phyloP scores from a whole-genome alignment of 495 filamentous ascomycete genomes.

The Lasiosphaeris hirsuta region DNA sequence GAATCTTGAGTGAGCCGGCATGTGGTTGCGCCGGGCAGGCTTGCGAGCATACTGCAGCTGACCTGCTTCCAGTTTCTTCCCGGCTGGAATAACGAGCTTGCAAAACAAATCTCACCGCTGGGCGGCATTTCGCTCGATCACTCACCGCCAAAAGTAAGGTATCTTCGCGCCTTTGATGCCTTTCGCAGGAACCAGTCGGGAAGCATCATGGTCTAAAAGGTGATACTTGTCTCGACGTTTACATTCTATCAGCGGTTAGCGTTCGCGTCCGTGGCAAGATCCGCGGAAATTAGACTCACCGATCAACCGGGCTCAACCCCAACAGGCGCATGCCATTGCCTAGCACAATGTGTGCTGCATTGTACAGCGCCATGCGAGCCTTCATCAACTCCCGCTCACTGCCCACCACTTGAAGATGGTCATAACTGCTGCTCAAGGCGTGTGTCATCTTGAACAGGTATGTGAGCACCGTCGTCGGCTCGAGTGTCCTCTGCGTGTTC shows the following conservation, averaged over 20 bases:
- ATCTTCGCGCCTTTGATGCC: too few species aligned
- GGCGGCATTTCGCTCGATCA: too few species aligned
- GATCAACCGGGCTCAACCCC: constrained; percentile 72
- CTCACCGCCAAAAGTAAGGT: too few species aligned
- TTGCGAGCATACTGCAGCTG: too few species aligned
- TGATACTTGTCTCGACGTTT: constrained; percentile 9
- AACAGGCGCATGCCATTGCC: constrained; percentile 82
- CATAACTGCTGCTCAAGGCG: constrained; percentile 77
- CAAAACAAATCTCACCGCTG: too few species aligned
- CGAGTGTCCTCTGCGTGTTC: constrained; percentile 61
- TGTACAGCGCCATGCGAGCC: constrained; percentile 79
- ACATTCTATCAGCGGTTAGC: constrained; percentile 22
- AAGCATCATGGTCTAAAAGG: neutral
- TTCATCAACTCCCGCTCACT: constrained; percentile 67
- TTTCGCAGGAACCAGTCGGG: neutral
- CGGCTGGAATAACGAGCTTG: too few species aligned
- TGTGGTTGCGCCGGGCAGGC: too few species aligned
- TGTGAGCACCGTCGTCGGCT: constrained; percentile 65
- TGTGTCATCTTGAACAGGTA: constrained; percentile 92
- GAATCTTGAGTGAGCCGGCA: too few species aligned
- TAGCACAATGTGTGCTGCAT: constrained; percentile 71
- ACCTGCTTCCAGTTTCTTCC: too few species aligned
- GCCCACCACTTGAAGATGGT: constrained; percentile 74
- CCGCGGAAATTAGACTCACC: constrained; percentile 31
- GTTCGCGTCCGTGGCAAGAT: neutral